These are phyloP conservation scores for Leccinum fibrillosum DNA, from an alignment of 768 basidiomycete genomes.

Conservation along the genomic window DNA sequence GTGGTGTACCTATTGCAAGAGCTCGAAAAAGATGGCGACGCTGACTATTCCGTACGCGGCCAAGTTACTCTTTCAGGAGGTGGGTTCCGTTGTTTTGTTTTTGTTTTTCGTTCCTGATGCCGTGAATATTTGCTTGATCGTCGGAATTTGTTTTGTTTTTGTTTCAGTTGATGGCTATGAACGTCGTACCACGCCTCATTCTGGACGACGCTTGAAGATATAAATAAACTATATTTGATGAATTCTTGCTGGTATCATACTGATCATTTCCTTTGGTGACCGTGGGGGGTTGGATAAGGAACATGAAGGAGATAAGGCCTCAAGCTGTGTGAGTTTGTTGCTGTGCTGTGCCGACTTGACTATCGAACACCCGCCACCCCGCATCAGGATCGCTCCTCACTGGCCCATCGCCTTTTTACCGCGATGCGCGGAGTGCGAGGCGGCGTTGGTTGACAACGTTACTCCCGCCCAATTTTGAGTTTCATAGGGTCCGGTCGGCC, in stretches of 20 bases:
- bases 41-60: conserved; percentile 96
- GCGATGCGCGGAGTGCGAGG: not conserved
- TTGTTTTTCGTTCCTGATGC: not conserved
- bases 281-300: conserved; percentile 5
- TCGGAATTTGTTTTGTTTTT: not conserved
- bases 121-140: not conserved
- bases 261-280: conserved; percentile 1
- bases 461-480: not conserved
- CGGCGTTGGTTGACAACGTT: not conserved
- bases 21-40: conserved; percentile 93
- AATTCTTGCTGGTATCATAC: not conserved
- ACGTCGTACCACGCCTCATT: conserved; percentile 85
- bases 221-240: conserved; percentile 1
- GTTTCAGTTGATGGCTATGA: conserved; percentile 91
- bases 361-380: not conserved
- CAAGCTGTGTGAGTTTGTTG: not conserved
- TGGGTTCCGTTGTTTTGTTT: conserved; percentile 28
- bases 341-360: not conserved
- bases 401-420: conserved; percentile 7
- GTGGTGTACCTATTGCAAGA: conserved; percentile 99
- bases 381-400: not conserved
- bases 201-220: conserved; percentile 69
- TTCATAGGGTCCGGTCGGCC: not conserved
- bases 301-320: not conserved
- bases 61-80: conserved; percentile 90